Percentiles rank a stretch among this genome's conserved stretches.
These are phyloP conservation scores for Pisolithus orientalis DNA, from an alignment of 768 basidiomycete species.

Conservation along the genomic window DNA sequence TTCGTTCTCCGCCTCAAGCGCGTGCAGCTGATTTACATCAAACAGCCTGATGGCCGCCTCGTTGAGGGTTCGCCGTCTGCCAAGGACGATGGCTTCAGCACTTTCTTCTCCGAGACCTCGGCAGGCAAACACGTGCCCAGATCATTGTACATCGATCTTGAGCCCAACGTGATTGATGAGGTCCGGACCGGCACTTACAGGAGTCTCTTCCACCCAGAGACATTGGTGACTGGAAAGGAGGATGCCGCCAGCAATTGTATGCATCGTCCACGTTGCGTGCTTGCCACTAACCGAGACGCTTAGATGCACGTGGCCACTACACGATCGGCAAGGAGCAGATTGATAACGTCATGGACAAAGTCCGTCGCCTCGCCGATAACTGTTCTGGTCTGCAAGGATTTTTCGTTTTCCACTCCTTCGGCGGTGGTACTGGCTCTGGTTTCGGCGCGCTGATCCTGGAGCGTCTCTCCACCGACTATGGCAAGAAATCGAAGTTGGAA, in stretches of 20 bases:
- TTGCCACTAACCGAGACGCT: constrained; percentile 5
- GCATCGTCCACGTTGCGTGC: constrained; percentile 10
- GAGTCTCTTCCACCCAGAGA: constrained; percentile 98
- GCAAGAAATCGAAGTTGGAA: constrained; percentile 98
- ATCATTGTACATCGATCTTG: constrained; percentile 94
- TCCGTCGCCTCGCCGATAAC: constrained; percentile 93
- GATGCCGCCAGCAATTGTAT: constrained; percentile 99
- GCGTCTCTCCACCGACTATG: constrained; percentile 93
- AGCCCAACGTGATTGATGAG: constrained; percentile 97
- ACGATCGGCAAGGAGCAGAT: constrained; percentile 98
- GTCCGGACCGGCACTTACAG: constrained; percentile 94
- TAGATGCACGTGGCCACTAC: constrained; percentile 97
- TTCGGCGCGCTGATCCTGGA: constrained; percentile 96
- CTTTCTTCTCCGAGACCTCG: constrained; percentile 98
- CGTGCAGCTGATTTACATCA: constrained; percentile 14
- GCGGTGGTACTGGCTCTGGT: constrained; percentile 97
- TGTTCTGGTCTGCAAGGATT: constrained; percentile 97
- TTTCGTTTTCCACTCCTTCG: constrained; percentile 99
- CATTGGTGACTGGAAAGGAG: constrained; percentile 96
- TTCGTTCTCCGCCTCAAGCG: constrained; percentile 1
- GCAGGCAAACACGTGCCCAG: constrained; percentile 97
- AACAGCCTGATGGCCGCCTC: constrained; percentile 90
- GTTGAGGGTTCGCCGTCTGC: constrained; percentile 67
- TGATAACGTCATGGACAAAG: constrained; percentile 92
- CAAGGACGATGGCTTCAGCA: constrained; percentile 91